Percentiles rank a stretch among this genome's conserved stretches.
Conservation (phyloP, 257 asterid species). For the Penstemon davidsonii region DNA sequence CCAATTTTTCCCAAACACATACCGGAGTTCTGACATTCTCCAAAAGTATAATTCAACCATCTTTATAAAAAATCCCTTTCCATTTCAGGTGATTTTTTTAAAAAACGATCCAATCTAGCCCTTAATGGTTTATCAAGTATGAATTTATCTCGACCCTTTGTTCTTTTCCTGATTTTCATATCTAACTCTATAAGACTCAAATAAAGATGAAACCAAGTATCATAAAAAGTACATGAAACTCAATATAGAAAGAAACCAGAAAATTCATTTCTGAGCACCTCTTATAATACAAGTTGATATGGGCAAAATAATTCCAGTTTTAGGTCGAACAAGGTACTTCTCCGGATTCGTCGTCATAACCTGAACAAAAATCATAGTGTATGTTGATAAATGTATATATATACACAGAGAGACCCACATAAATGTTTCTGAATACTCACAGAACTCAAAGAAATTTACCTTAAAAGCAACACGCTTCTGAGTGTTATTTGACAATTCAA, state of each 20-base stretch:
- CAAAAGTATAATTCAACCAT: background rate
- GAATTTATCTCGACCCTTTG: background rate
- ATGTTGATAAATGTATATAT: background rate
- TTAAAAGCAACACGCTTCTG: slow-evolving; percentile 37
- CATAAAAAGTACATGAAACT: background rate
- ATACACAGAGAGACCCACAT: background rate
- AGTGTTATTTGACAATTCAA: slow-evolving; percentile 30
- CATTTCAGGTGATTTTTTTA: too few species aligned
- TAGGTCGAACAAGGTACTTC: slow-evolving; percentile 46
- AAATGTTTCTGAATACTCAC: background rate
- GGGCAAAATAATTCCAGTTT: slow-evolving; percentile 41
- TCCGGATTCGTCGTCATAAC: slow-evolving; percentile 28
- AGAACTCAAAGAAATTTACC: slow-evolving; percentile 17
- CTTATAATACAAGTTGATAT: slow-evolving; percentile 39
- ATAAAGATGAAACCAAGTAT: background rate
- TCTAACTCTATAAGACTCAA: background rate
- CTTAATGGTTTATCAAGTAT: background rate
- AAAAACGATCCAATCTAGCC: too few species aligned
- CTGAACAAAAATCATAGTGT: slow-evolving; percentile 18
- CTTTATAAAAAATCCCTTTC: background rate
- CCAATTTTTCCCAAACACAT: background rate
- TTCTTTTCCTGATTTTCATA: background rate
- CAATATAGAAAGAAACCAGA: background rate
- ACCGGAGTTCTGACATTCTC: background rate
- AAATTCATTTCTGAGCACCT: slow-evolving; percentile 25